phyloP scores from a whole-genome alignment of 192 early-diverging fungal species.

The Lobosporangium transversale region DNA sequence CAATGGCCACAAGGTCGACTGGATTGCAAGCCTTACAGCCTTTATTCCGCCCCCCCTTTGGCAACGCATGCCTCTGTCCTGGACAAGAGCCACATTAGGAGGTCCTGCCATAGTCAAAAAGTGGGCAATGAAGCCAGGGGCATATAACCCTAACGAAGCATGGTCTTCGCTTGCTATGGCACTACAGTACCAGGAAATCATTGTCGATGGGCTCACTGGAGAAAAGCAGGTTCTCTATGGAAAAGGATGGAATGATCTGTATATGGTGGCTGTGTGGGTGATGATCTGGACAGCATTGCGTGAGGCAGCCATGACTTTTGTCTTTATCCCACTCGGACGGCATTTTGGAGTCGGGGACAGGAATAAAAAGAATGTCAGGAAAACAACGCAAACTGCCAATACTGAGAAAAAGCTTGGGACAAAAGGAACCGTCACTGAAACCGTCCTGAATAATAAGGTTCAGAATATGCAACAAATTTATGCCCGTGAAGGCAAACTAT shows the following conservation, averaged over 20 bases:
- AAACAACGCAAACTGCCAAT: slow-evolving; percentile 13
- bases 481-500: slow-evolving; percentile 43
- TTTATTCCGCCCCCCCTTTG: slow-evolving; percentile 44
- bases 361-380: background rate
- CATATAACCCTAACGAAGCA: slow-evolving; percentile 23
- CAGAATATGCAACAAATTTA: slow-evolving; percentile 25
- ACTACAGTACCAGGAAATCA: slow-evolving; percentile 23
- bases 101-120: slow-evolving; percentile 25
- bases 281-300: slow-evolving; percentile 71
- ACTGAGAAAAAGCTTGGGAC: background rate
- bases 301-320: slow-evolving; percentile 61
- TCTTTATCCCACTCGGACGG: slow-evolving; percentile 57
- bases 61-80: slow-evolving; percentile 12
- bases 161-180: slow-evolving; percentile 38
- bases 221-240: slow-evolving; percentile 52
- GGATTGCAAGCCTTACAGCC: slow-evolving; percentile 24
- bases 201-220: slow-evolving; percentile 20
- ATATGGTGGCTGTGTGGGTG: slow-evolving; percentile 73
- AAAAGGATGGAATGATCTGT: slow-evolving; percentile 69
- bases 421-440: background rate
- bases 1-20: slow-evolving; percentile 28
- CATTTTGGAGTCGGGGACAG: slow-evolving; percentile 27
- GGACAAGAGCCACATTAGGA: slow-evolving; percentile 16
- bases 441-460: background rate
- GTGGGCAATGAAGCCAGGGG: slow-evolving; percentile 9